These are phyloP conservation scores for Calonectria pteridis DNA, from an alignment of 2,329 filamentous ascomycete species.

Conservation along the genomic window DNA sequence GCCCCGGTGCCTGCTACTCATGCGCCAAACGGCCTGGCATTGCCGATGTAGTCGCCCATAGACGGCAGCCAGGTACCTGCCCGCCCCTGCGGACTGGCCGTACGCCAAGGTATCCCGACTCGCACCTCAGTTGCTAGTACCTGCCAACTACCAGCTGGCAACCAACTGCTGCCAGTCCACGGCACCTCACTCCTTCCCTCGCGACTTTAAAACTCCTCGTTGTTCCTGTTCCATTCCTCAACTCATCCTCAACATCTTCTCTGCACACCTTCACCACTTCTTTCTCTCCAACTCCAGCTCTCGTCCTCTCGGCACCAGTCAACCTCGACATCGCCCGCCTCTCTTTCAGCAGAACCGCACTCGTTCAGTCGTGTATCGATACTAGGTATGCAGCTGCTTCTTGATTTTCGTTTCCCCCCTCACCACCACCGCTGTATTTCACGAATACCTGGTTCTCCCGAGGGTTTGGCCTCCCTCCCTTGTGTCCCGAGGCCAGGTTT, in stretches of 20 bases:
- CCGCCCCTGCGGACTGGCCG: conserved; percentile 6
- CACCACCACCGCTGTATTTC: neutral
- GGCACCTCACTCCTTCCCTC: conserved; percentile 31
- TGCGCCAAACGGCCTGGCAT: conserved; percentile 10
- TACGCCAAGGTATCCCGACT: conserved; percentile 15
- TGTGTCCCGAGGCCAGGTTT: conserved; percentile 22
- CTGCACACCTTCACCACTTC: conserved; percentile 42
- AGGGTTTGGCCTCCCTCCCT: neutral
- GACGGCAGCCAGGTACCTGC: conserved; percentile 18
- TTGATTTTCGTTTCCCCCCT: conserved; percentile 3
- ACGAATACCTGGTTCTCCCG: conserved; percentile 8
- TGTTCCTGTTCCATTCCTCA: conserved; percentile 37
- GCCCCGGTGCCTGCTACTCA: conserved; percentile 24
- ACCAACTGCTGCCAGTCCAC: conserved; percentile 37
- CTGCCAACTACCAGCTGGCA: conserved; percentile 26
- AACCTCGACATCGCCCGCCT: conserved; percentile 33
- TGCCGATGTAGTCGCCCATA: conserved; percentile 11
- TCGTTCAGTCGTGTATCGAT: conserved; percentile 36
- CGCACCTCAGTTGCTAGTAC: conserved; percentile 14
- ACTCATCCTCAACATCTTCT: conserved; percentile 31
- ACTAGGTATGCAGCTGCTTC: conserved; percentile 33
- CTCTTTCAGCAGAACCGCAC: conserved; percentile 34
- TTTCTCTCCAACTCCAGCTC: conserved; percentile 31
- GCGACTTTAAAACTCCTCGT: conserved; percentile 41
- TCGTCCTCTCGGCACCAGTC: conserved; percentile 20